Evolutionary conservation across 2,329 filamentous ascomycete species (phyloP).

Genomic region (Hortaea werneckii): DNA sequence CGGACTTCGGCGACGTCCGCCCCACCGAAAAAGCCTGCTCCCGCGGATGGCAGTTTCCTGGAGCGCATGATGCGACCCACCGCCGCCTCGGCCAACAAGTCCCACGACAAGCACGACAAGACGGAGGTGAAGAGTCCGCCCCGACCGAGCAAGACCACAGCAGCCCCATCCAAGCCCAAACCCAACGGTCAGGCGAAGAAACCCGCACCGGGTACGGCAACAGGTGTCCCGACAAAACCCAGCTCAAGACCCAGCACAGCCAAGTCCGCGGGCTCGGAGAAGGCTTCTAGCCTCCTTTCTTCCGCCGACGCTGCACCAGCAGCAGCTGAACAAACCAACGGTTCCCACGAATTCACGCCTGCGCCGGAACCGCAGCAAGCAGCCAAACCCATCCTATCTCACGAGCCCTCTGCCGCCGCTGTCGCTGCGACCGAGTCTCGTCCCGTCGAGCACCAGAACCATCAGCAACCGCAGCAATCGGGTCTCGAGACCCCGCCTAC

Average conservation of each 20-base stretch:
- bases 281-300: no score
- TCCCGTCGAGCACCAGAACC: no score
- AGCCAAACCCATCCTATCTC: no score
- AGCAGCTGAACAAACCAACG: neutral
- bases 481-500: neutral
- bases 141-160: constrained; percentile 1
- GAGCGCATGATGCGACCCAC: constrained; percentile 78
- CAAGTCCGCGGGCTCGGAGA: neutral
- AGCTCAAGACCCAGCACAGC: neutral
- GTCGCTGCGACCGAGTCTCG: no score
- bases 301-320: neutral
- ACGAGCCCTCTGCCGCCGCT: no score
- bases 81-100: constrained; percentile 57
- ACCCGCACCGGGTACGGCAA: neutral
- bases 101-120: constrained; percentile 46
- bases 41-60: constrained; percentile 60
- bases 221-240: constrained; percentile 1
- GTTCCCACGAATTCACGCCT: no score
- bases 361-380: no score
- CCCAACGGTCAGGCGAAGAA: constrained; percentile 5
- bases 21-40: constrained; percentile 26
- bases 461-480: neutral
- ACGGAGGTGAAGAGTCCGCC: constrained; percentile 29
- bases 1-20: constrained; percentile 31
- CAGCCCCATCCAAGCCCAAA: constrained; percentile 6